phyloP scores from a whole-genome alignment of 768 basidiomycete species.

The Saitozyma sp. region DNA sequence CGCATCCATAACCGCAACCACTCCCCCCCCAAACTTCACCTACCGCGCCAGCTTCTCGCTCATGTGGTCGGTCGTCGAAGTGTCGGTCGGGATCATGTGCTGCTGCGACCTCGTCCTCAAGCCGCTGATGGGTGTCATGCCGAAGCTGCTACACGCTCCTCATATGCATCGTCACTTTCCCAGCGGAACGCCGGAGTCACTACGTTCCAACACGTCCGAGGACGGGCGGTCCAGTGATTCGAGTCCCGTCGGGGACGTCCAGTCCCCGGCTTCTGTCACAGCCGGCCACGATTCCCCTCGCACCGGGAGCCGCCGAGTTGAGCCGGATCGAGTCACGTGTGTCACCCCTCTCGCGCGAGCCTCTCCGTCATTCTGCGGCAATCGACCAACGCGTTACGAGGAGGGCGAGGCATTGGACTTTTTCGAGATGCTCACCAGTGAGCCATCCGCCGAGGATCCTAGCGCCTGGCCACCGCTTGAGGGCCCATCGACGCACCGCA shows the following conservation, averaged over 20 bases:
- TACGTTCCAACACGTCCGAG: too few relatives aligned
- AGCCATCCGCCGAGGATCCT: not conserved
- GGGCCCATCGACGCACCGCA: not conserved
- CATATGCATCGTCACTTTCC: too few relatives aligned
- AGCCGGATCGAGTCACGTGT: too few relatives aligned
- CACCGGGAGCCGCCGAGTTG: too few relatives aligned
- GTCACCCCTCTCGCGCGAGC: too few relatives aligned
- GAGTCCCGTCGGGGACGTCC: too few relatives aligned
- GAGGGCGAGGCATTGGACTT: constrained; percentile 15
- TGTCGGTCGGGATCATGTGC: constrained; percentile 44
- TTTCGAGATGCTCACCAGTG: constrained; percentile 19
- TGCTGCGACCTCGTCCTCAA: constrained; percentile 47
- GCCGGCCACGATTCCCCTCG: too few relatives aligned
- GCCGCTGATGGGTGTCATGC: constrained; percentile 44
- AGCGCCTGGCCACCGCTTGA: not conserved
- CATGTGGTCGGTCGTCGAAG: constrained; percentile 49
- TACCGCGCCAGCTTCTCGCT: constrained; percentile 39
- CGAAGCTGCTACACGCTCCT: not conserved
- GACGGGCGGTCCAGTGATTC: too few relatives aligned
- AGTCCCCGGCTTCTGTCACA: too few relatives aligned
- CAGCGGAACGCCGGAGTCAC: too few relatives aligned
- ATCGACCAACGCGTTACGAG: not conserved
- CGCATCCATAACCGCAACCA: constrained; percentile 7
- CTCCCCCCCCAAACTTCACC: constrained; percentile 28
- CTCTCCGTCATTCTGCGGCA: too few relatives aligned